Evolutionary conservation across 2,329 filamentous ascomycete species (phyloP).

Genomic region (Paraphaeosphaeria minitans): DNA sequence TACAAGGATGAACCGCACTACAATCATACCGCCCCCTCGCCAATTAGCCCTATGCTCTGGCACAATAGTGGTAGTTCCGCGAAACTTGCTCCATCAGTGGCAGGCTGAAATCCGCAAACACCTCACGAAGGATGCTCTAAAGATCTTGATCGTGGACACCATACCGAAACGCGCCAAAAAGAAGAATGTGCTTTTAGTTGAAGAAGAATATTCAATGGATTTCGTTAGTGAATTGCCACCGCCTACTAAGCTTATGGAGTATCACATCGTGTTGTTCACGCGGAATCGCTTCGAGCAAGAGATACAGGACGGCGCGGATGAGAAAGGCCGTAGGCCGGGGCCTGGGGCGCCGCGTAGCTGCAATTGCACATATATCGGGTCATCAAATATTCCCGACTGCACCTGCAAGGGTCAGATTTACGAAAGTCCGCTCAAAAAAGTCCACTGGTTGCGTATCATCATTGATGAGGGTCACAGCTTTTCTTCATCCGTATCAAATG

Average conservation of each 20-base stretch:
- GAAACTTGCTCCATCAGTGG: slow-evolving; percentile 87
- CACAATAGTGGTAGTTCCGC: slow-evolving; percentile 80
- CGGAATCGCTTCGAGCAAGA: slow-evolving; percentile 74
- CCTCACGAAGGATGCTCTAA: slow-evolving; percentile 63
- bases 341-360: slow-evolving; percentile 32
- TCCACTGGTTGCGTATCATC: slow-evolving; percentile 88
- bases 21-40: slow-evolving; percentile 47
- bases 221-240: slow-evolving; percentile 60
- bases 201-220: slow-evolving; percentile 27
- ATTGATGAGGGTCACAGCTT: slow-evolving; percentile 91
- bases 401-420: slow-evolving; percentile 53
- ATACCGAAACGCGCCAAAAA: slow-evolving; percentile 28
- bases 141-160: slow-evolving; percentile 65
- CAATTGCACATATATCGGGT: slow-evolving; percentile 51
- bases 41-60: slow-evolving; percentile 68
- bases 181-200: slow-evolving; percentile 11
- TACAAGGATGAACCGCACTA: slow-evolving; percentile 50
- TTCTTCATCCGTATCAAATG: slow-evolving; percentile 68
- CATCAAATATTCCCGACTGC: slow-evolving; percentile 51
- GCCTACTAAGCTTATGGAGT: slow-evolving; percentile 63
- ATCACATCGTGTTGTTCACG: slow-evolving; percentile 80
- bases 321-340: slow-evolving; percentile 47
- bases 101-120: slow-evolving; percentile 79
- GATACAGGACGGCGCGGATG: slow-evolving; percentile 58
- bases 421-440: slow-evolving; percentile 66